Percentiles rank a stretch among this genome's conserved stretches.
These are phyloP conservation scores for Trichoderma sp. DNA, from an alignment of 2,329 filamentous ascomycete genomes.

Conservation along the genomic window DNA sequence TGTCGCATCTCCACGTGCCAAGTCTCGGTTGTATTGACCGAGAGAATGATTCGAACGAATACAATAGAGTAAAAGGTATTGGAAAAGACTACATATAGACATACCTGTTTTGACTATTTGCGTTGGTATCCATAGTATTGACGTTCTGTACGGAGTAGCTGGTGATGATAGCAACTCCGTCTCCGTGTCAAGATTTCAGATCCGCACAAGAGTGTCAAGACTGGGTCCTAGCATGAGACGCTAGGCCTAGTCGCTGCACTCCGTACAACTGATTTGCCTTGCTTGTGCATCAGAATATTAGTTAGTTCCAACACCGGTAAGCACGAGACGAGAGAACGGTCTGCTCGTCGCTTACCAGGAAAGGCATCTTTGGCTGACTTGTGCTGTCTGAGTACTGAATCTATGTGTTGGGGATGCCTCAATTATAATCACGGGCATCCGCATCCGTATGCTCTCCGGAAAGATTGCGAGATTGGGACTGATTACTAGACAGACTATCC, in stretches of 20 bases:
- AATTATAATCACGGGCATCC: background rate
- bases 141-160: background rate
- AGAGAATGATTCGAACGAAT: background rate
- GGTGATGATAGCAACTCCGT: background rate
- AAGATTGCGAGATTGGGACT: background rate
- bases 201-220: background rate
- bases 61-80: background rate
- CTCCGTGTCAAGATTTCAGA: background rate
- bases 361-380: background rate
- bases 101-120: no score
- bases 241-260: background rate
- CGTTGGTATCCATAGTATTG: no score
- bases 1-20: background rate
- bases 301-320: background rate
- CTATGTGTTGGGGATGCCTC: background rate
- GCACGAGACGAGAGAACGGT: background rate
- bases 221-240: background rate
- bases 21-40: background rate
- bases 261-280: background rate
- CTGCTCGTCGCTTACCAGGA: background rate
- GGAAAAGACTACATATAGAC: background rate
- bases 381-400: background rate
- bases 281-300: background rate
- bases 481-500: background rate
- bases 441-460: background rate